phyloP scores from a whole-genome alignment of 75 land plant species.

The Sequoiadendron giganteum region DNA sequence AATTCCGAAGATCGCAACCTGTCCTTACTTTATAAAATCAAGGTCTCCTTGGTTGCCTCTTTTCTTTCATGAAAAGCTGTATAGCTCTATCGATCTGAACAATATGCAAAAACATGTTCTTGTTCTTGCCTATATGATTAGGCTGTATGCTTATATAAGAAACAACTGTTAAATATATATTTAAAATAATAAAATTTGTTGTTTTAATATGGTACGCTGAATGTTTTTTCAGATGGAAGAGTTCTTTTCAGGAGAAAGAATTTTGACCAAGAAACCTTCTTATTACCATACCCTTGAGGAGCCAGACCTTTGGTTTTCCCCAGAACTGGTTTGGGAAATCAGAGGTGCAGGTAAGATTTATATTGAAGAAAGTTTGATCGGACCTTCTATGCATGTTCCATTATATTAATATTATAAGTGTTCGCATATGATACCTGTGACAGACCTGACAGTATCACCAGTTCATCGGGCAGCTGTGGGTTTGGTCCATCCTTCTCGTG shows the following conservation, averaged over 20 bases:
- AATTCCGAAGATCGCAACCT: background rate
- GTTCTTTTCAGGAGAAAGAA: conserved; percentile 69
- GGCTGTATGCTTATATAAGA: background rate
- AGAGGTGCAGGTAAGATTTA: conserved; percentile 77
- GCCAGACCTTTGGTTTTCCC: conserved; percentile 84
- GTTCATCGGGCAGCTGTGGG: conserved; percentile 96
- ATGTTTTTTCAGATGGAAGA: conserved; percentile 66
- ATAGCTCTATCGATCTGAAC: background rate
- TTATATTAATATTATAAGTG: background rate
- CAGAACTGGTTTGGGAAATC: conserved; percentile 93
- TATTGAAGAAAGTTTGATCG: background rate
- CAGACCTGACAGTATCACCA: conserved; percentile 92
- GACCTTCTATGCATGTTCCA: background rate
- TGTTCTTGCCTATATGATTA: background rate
- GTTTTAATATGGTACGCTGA: background rate
- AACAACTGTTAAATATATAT: background rate
- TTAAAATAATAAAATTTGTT: background rate
- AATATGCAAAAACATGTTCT: background rate
- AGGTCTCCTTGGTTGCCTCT: background rate
- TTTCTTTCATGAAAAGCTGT: background rate
- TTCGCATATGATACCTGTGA: conserved; percentile 10
- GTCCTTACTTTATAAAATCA: background rate
- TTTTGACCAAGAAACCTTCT: conserved; percentile 67
- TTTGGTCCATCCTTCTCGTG: conserved; percentile 86
- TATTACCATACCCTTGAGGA: conserved; percentile 85